Evolutionary conservation across 257 asterid species (phyloP), one percentile per base, ranked within the genome.

Genomic region (Cynanchum wilfordii): DNA sequence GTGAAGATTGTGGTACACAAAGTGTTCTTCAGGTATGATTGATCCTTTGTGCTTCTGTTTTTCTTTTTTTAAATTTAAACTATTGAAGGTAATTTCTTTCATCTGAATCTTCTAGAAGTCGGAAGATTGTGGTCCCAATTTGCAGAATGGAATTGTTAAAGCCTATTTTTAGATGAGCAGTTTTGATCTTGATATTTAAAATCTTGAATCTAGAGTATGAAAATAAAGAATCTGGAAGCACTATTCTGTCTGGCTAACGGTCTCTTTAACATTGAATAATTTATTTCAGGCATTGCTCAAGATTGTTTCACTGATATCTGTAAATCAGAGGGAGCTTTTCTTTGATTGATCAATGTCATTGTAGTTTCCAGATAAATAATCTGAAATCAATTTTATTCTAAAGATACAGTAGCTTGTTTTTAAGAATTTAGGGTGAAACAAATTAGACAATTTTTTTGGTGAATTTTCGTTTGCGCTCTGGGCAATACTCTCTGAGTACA

Each of bases 1-100:
- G 99, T 75, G 84, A 80, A 59, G 99, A 89, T 78, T 95, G 99
- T 81, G 99, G 97, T 63, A 92, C 99, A 64, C 99, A 95, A 86
- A 95, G 92, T 75, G 85, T 95, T 80, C 96, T 95, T 82, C 99
- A 95, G 98, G 99, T 92, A 79, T 29, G 73, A 63, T 51, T 54
- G 69, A 47, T 70, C 55, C 25, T 4, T 10, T 33, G 36, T 58
- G 69, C 68, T 2, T n/a, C 1, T 57, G 68, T 54, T 65, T 66
- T 10, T 68, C n/a, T 68, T 5, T 57, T 42, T 33, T 33, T 4
- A 33, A 33, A 30, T 58, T 33, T 75, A 54, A 57, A 24, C 15
- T 44, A 3, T 36, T 57, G 24, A 22, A 17, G 55, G 51, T 11
- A 29, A 33, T 15, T 54, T 68, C 8, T 40, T 67, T 20, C 47